Evolutionary conservation across 75 land plant species (phyloP).

Genomic region (Selaginella tamariscina): DNA sequence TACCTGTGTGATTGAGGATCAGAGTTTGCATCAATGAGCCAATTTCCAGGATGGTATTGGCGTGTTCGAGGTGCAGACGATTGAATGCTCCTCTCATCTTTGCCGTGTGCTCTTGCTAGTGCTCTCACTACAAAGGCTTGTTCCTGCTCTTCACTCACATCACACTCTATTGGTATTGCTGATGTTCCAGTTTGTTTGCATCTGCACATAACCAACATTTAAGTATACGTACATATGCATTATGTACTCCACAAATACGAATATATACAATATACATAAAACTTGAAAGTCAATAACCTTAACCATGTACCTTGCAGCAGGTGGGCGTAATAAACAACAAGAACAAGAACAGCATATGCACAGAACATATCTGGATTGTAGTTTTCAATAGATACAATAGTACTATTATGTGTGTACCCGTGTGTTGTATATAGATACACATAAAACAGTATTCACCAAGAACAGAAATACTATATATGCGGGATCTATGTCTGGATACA

Average conservation of each 20-base stretch:
- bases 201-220: conserved; percentile 24
- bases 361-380: too few species aligned
- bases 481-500: background rate
- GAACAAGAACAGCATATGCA: background rate
- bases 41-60: background rate
- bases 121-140: background rate
- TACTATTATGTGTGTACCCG: too few species aligned
- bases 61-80: conserved; percentile 8
- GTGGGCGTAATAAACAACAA: conserved; percentile 12
- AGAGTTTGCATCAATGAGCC: conserved; percentile 9
- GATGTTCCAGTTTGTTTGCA: conserved; percentile 31
- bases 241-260: too few species aligned
- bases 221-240: background rate
- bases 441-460: background rate
- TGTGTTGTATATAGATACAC: too few species aligned
- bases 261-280: too few species aligned
- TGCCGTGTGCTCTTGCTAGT: background rate
- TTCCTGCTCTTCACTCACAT: background rate
- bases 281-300: background rate
- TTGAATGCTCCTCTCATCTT: conserved; percentile 1
- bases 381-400: too few species aligned
- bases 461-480: background rate
- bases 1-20: background rate
- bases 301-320: conserved; percentile 8
- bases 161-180: background rate